Conservation (phyloP, 2,329 filamentous ascomycete species). For the Colletotrichum zoysiae region DNA sequence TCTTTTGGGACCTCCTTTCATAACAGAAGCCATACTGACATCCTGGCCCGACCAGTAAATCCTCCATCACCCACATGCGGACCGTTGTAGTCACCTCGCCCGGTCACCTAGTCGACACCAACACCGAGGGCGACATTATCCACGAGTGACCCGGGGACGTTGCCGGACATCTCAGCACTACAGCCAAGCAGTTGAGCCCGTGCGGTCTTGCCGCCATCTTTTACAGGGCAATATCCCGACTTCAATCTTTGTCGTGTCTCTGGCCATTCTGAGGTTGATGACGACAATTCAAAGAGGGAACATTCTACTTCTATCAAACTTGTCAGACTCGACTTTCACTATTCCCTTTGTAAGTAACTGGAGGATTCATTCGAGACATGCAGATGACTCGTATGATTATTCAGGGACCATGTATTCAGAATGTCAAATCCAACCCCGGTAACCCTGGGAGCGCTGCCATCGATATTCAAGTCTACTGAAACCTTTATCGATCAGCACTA, state of each 20-base stretch:
- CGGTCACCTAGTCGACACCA: conserved; percentile 71
- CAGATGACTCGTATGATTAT: not conserved
- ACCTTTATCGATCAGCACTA: not conserved
- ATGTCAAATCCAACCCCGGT: conserved; percentile 74
- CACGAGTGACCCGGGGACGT: conserved; percentile 73
- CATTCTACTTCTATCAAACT: conserved; percentile 71
- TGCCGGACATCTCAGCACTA: conserved; percentile 64
- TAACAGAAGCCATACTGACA: not conserved
- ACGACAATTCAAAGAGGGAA: conserved; percentile 65
- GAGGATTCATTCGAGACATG: too few species aligned
- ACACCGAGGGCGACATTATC: conserved; percentile 70
- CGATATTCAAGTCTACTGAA: conserved; percentile 57
- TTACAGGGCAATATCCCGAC: conserved; percentile 69
- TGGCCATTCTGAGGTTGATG: conserved; percentile 71
- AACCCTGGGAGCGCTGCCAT: conserved; percentile 69
- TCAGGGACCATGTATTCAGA: conserved; percentile 70
- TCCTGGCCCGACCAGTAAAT: conserved; percentile 54
- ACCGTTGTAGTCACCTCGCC: conserved; percentile 69
- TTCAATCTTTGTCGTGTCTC: conserved; percentile 72
- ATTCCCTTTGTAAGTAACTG: conserved; percentile 63
- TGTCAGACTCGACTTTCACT: conserved; percentile 66
- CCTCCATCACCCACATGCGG: conserved; percentile 74
- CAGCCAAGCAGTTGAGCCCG: conserved; percentile 71
- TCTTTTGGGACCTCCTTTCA: not conserved
- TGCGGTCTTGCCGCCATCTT: conserved; percentile 71